These are phyloP conservation scores for Hypoxylon sp. DNA, from an alignment of 2,329 filamentous ascomycete species.

Conservation along the genomic window DNA sequence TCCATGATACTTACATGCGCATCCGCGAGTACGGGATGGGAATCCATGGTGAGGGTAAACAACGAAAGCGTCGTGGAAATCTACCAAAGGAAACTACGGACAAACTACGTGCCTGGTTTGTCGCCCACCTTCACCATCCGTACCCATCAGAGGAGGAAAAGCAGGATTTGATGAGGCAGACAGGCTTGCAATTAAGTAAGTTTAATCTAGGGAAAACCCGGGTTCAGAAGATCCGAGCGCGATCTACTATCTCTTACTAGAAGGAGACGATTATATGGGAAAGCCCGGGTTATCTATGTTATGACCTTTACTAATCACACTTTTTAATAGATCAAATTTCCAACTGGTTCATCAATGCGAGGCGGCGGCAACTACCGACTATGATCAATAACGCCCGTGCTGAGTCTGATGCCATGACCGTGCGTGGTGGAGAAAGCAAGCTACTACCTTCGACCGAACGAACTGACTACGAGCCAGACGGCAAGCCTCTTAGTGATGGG, in stretches of 20 bases:
- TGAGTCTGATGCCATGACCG: slow-evolving; percentile 65
- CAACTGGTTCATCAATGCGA: slow-evolving; percentile 86
- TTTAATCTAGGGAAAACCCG: slow-evolving; percentile 47
- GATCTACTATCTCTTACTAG: slow-evolving; percentile 25
- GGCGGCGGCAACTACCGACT: slow-evolving; percentile 74
- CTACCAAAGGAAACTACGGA: slow-evolving; percentile 92
- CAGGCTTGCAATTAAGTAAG: slow-evolving; percentile 83
- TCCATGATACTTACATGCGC: slow-evolving; percentile 60
- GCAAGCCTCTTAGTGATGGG: slow-evolving; percentile 63
- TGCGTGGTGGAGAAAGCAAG: slow-evolving; percentile 56
- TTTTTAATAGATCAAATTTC: slow-evolving; percentile 73
- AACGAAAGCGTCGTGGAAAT: slow-evolving; percentile 81
- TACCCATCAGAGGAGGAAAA: slow-evolving; percentile 93
- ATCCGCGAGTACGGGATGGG: slow-evolving; percentile 59
- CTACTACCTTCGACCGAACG: slow-evolving; percentile 58
- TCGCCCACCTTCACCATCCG: slow-evolving; percentile 81
- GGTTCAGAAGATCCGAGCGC: neutral
- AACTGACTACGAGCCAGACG: slow-evolving; percentile 56
- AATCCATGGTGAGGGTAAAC: slow-evolving; percentile 63
- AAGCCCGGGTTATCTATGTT: neutral
- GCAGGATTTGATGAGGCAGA: slow-evolving; percentile 81
- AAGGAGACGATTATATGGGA: slow-evolving; percentile 14
- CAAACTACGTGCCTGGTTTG: slow-evolving; percentile 84
- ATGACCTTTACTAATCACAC: slow-evolving; percentile 40
- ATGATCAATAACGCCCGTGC: slow-evolving; percentile 71